phyloP scores from a whole-genome alignment of 78 protist genomes.

The Acrasis kona region DNA sequence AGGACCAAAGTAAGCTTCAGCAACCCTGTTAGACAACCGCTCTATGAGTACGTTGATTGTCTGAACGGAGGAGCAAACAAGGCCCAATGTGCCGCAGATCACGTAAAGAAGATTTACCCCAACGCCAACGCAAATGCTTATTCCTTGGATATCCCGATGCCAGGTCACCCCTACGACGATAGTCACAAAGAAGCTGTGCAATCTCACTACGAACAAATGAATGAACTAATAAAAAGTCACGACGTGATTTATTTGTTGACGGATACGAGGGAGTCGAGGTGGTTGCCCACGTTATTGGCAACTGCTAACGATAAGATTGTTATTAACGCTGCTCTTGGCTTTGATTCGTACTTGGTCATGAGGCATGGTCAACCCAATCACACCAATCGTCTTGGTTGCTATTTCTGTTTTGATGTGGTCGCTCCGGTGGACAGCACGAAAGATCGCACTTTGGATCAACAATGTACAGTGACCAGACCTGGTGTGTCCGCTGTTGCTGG shows the following conservation, averaged over 20 bases:
- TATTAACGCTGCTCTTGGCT: slow-evolving; percentile 93
- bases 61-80: slow-evolving; percentile 52
- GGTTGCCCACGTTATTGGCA: slow-evolving; percentile 90
- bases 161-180: slow-evolving; percentile 77
- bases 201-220: background rate
- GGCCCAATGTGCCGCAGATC: slow-evolving; percentile 82
- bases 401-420: slow-evolving; percentile 93
- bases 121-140: background rate
- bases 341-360: slow-evolving; percentile 83
- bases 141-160: slow-evolving; percentile 89
- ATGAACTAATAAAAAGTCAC: slow-evolving; percentile 51
- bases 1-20: slow-evolving; percentile 71
- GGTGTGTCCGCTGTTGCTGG: slow-evolving; percentile 80
- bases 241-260: slow-evolving; percentile 90
- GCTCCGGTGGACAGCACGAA: slow-evolving; percentile 78
- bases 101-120: slow-evolving; percentile 46
- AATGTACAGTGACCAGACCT: slow-evolving; percentile 95
- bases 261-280: slow-evolving; percentile 91
- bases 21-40: slow-evolving; percentile 92
- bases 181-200: background rate
- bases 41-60: slow-evolving; percentile 45
- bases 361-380: slow-evolving; percentile 76
- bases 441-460: slow-evolving; percentile 97
- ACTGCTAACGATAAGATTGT: slow-evolving; percentile 28
- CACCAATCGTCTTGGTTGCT: slow-evolving; percentile 76